A percentile compares a stretch with the other conserved stretches of the same genome.
phyloP scores from a whole-genome alignment of 768 basidiomycete species.

The Mycena indigotica region DNA sequence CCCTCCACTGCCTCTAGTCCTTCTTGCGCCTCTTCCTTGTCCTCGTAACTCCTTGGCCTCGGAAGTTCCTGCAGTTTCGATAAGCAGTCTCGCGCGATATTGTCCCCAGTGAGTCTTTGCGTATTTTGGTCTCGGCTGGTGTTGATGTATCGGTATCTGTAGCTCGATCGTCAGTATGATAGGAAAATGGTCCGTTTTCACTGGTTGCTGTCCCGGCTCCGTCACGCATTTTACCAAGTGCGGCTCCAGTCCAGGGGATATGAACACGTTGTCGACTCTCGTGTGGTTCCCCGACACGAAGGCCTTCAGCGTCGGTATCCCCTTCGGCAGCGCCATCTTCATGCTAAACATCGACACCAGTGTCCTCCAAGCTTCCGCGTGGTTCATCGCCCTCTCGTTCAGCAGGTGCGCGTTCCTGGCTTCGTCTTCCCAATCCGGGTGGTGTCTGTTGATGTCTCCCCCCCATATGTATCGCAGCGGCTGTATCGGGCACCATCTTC shows the following conservation, averaged over 20 bases:
- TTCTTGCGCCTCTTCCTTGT: slow-evolving; percentile 1
- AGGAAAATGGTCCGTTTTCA: slow-evolving; percentile 42
- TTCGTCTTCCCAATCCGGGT: slow-evolving; percentile 40
- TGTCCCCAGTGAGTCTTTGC: slow-evolving; percentile 31
- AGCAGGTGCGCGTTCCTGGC: slow-evolving; percentile 35
- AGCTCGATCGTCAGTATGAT: slow-evolving; percentile 35
- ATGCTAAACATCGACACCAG: slow-evolving; percentile 29
- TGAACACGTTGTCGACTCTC: slow-evolving; percentile 48
- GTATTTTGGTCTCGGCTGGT: slow-evolving; percentile 27
- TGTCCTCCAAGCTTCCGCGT: slow-evolving; percentile 29
- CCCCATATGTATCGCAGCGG: slow-evolving; percentile 29
- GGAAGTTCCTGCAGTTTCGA: background rate
- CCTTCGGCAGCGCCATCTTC: slow-evolving; percentile 34
- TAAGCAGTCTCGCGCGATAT: slow-evolving; percentile 26
- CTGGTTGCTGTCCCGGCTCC: slow-evolving; percentile 11
- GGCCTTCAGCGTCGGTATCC: slow-evolving; percentile 36
- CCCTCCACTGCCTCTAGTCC: slow-evolving; percentile 7
- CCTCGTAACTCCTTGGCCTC: background rate
- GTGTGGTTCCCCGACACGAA: slow-evolving; percentile 33
- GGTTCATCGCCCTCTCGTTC: slow-evolving; percentile 25
- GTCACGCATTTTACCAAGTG: slow-evolving; percentile 31
- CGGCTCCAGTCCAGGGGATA: slow-evolving; percentile 18
- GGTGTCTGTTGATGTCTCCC: slow-evolving; percentile 44
- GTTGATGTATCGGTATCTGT: background rate
- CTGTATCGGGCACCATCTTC: background rate